Conservation (phyloP, 306 rosid species). For the Trifolium fragiferum region DNA sequence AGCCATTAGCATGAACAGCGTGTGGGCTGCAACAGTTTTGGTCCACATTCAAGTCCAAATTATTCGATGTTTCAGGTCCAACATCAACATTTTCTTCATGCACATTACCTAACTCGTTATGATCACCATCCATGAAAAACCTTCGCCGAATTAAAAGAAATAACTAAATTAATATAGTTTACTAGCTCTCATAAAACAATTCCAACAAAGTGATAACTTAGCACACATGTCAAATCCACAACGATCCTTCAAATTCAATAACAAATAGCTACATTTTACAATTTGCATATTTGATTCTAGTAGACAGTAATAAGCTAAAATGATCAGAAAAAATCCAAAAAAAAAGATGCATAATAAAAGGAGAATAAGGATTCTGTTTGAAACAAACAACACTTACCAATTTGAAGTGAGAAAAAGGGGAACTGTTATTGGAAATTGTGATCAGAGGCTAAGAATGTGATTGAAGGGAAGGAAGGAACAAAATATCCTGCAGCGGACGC, state of each 20-base stretch:
- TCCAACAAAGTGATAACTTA: background rate
- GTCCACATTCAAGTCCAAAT: constrained; percentile 68
- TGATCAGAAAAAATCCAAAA: background rate
- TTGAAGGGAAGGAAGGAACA: constrained; percentile 13
- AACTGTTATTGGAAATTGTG: constrained; percentile 38
- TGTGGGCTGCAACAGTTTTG: constrained; percentile 56
- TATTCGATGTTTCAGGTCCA: constrained; percentile 45
- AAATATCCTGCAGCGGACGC: constrained; percentile 11
- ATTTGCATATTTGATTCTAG: background rate
- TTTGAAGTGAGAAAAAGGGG: background rate
- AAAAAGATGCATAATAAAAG: background rate
- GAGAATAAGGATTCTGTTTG: background rate
- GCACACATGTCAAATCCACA: background rate
- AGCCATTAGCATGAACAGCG: constrained; percentile 34
- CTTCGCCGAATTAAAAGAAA: constrained; percentile 43
- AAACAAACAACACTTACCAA: constrained; percentile 1
- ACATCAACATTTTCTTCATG: constrained; percentile 44
- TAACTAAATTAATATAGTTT: constrained; percentile 4
- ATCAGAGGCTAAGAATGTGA: constrained; percentile 6
- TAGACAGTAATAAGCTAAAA: background rate
- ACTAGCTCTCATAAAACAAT: background rate
- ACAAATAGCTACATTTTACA: background rate
- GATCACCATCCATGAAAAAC: constrained; percentile 56
- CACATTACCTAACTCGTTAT: constrained; percentile 40
- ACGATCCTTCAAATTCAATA: constrained; percentile 17